Evolutionary conservation across 176 grass and related monocot species (phyloP).

Genomic region (Zoysia pacifica): DNA sequence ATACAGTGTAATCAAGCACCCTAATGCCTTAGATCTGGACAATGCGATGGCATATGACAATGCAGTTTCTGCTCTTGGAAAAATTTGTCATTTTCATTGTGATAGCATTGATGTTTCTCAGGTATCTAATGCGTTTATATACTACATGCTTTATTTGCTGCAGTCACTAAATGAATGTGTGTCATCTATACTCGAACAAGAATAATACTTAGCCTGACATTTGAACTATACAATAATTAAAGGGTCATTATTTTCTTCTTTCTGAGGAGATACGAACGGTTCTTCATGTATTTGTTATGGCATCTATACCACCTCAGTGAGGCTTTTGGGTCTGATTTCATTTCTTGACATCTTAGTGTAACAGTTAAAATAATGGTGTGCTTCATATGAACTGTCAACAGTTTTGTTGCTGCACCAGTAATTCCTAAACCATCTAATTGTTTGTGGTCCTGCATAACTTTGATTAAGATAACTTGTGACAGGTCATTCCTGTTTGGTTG

Average conservation of each 20-base stretch:
- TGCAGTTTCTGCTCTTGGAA: slow-evolving; percentile 87
- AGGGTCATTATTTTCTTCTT: neutral
- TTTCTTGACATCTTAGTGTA: neutral
- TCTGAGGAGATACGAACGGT: neutral
- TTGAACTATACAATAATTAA: neutral
- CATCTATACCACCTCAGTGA: neutral
- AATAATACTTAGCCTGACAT: neutral
- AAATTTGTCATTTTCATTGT: slow-evolving; percentile 74
- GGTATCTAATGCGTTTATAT: slow-evolving; percentile 36
- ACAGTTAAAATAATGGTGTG: slow-evolving; percentile 1
- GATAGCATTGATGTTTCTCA: slow-evolving; percentile 75
- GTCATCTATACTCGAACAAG: neutral
- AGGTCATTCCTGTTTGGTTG: slow-evolving; percentile 79
- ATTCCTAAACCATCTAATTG: slow-evolving; percentile 23
- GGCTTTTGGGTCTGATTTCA: slow-evolving; percentile 20
- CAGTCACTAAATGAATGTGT: neutral
- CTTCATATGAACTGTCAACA: neutral
- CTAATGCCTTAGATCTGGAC: slow-evolving; percentile 66
- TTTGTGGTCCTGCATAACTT: slow-evolving; percentile 4
- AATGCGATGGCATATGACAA: slow-evolving; percentile 88
- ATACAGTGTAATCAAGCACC: slow-evolving; percentile 68
- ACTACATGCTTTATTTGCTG: slow-evolving; percentile 28
- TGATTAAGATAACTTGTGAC: slow-evolving; percentile 32
- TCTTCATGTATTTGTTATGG: slow-evolving; percentile 5
- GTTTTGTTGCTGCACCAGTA: neutral